Conservation (phyloP, 371 early-diverging fungal genomes). For the Funneliformis caledonium region DNA sequence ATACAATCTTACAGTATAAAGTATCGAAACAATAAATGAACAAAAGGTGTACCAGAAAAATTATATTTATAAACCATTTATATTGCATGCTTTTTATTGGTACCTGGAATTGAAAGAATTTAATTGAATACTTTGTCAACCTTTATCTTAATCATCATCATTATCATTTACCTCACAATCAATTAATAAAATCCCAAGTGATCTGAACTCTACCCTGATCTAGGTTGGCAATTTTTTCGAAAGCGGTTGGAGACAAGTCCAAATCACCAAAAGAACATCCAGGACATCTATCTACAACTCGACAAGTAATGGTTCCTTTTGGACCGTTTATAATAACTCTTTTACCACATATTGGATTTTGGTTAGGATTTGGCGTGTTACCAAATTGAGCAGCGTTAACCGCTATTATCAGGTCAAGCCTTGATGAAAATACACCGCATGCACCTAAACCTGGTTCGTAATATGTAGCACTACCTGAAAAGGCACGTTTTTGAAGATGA, state of each 20-base stretch:
- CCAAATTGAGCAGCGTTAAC: background rate
- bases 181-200: no score
- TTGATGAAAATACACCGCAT: background rate
- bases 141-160: no score
- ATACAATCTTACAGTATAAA: no score
- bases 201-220: no score
- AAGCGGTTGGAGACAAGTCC: slow-evolving; percentile 59
- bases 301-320: slow-evolving; percentile 51
- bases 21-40: no score
- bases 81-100: no score
- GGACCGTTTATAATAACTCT: slow-evolving; percentile 46
- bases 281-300: slow-evolving; percentile 58
- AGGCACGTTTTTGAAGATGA: background rate
- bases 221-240: slow-evolving; percentile 14
- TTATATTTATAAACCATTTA: no score
- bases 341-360: slow-evolving; percentile 51
- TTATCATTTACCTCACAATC: no score
- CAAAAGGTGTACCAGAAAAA: no score
- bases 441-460: slow-evolving; percentile 25
- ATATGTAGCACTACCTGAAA: background rate
- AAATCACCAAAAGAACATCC: slow-evolving; percentile 50
- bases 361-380: background rate
- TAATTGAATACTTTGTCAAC: no score
- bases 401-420: background rate
- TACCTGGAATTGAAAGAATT: no score